These are phyloP conservation scores for Effrenium voratum DNA, from an alignment of 73 alveolate species.

Conservation along the genomic window DNA sequence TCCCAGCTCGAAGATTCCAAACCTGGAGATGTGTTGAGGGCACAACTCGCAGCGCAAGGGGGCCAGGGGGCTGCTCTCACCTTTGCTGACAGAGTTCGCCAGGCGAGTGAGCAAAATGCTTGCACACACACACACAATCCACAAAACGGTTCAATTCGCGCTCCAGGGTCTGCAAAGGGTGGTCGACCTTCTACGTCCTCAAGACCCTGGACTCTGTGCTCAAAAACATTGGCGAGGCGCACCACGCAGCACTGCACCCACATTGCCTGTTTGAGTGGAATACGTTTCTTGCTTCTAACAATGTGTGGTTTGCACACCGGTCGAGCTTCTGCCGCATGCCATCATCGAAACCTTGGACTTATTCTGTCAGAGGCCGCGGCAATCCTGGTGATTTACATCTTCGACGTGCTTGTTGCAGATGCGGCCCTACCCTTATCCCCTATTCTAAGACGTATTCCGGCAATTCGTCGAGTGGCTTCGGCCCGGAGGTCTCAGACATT, in stretches of 20 bases:
- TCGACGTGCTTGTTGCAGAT: conserved; percentile 83
- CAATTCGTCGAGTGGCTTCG: background rate
- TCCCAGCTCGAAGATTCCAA: background rate
- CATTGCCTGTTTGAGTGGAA: background rate
- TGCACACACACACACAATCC: background rate
- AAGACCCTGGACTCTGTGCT: conserved; percentile 90
- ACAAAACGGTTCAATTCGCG: background rate
- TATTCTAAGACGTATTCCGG: background rate
- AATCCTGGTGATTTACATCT: conserved; percentile 83
- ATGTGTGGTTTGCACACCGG: too few relatives aligned
- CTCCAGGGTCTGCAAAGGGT: conserved; percentile 93
- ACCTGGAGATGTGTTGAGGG: conserved; percentile 63
- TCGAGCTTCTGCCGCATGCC: too few relatives aligned
- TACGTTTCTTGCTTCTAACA: too few relatives aligned
- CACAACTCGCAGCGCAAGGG: conserved; percentile 18
- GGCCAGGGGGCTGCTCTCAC: background rate
- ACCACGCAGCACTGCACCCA: too few relatives aligned
- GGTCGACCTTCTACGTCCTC: conserved; percentile 90
- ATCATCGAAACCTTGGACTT: background rate
- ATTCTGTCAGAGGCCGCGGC: conserved; percentile 48
- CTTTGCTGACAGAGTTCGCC: conserved; percentile 56
- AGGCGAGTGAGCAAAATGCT: background rate
- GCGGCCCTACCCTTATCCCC: background rate
- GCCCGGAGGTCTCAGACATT: conserved; percentile 48
- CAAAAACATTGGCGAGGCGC: conserved; percentile 92